Evolutionary conservation across 2,329 filamentous ascomycete species (phyloP).

Genomic region (Zymoseptoria pseudotritici): DNA sequence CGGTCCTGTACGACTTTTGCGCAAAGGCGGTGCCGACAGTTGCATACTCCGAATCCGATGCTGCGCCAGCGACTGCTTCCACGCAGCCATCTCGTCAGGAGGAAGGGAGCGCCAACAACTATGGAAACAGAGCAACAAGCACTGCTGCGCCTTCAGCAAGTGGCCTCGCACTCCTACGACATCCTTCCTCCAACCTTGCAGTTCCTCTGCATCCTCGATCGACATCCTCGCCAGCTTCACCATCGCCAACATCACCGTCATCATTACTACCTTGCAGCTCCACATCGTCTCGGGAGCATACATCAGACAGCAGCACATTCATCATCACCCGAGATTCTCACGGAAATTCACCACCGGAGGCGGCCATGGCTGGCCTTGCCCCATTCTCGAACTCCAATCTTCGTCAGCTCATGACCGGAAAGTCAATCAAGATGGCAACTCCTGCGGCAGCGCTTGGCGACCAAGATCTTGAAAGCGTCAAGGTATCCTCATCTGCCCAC

Average conservation of each 20-base stretch:
- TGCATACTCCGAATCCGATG: background rate
- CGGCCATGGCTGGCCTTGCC: background rate
- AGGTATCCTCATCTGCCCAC: background rate
- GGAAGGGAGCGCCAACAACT: background rate
- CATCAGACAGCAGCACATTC: slow-evolving; percentile 4
- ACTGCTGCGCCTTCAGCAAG: background rate
- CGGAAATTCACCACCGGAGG: background rate
- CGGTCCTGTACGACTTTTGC: slow-evolving; percentile 23
- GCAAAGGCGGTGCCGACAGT: background rate
- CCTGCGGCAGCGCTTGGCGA: background rate
- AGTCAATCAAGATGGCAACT: slow-evolving; percentile 1
- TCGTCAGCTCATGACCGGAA: background rate
- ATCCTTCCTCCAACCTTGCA: background rate
- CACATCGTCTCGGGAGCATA: background rate
- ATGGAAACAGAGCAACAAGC: background rate
- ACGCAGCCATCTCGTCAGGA: background rate
- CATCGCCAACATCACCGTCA: background rate
- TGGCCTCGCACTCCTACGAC: background rate
- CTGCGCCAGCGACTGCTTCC: background rate
- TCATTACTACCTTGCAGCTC: slow-evolving; percentile 3
- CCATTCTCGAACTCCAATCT: background rate
- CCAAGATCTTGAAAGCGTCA: background rate
- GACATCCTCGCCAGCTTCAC: background rate
- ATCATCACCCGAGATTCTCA: background rate
- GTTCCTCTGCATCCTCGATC: background rate